These are phyloP conservation scores for Ophiocordyceps camponoti-leonardi DNA, from an alignment of 2,329 filamentous ascomycete genomes.

Conservation along the genomic window DNA sequence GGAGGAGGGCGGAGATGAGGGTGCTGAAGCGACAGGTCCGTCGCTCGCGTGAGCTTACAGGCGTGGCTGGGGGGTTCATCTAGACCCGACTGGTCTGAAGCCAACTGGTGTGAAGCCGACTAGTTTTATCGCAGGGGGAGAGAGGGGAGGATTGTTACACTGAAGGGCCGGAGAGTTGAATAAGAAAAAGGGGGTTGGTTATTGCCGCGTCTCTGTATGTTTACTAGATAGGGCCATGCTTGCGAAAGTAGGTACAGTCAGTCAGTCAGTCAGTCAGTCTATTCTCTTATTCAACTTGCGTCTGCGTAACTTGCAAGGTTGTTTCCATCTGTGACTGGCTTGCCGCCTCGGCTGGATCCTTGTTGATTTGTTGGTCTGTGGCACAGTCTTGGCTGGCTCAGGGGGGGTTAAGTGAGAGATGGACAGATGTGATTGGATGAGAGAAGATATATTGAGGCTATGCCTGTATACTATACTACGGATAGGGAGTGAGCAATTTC, in stretches of 20 bases:
- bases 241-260: background rate
- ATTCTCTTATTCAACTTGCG: background rate
- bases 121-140: background rate
- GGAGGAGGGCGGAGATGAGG: constrained; percentile 15
- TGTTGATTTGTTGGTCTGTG: too few relatives aligned
- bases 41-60: constrained; percentile 13
- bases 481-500: too few relatives aligned
- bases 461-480: too few relatives aligned
- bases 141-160: background rate
- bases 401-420: too few relatives aligned
- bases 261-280: too few relatives aligned
- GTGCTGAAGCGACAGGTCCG: constrained; percentile 18
- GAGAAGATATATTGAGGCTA: too few relatives aligned
- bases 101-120: too few relatives aligned
- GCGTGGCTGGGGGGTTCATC: constrained; percentile 4
- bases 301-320: background rate
- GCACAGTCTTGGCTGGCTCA: too few relatives aligned
- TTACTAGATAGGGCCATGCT: background rate
- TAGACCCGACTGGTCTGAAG: too few relatives aligned
- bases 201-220: background rate
- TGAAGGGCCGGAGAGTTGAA: background rate
- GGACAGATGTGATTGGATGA: too few relatives aligned
- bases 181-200: background rate
- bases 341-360: too few relatives aligned
- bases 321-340: too few relatives aligned